Conservation (phyloP, 371 early-diverging fungal genomes). For the Mortierella sp. region DNA sequence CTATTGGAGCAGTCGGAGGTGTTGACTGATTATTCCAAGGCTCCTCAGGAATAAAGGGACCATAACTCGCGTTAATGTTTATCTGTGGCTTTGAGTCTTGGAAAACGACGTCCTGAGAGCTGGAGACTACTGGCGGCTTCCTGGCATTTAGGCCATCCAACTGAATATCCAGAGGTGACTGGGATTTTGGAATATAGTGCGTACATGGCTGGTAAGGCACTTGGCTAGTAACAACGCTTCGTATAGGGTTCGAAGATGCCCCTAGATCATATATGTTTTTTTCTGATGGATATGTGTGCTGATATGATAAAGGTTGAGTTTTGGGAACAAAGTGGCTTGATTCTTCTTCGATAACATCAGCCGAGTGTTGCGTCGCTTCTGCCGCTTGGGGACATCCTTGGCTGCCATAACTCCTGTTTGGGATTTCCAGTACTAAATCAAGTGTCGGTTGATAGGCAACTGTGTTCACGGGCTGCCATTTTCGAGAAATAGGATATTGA, state of each 20-base stretch:
- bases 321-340: not conserved
- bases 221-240: not conserved
- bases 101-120: not conserved
- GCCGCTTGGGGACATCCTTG: not conserved
- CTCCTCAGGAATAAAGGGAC: not conserved
- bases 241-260: not conserved
- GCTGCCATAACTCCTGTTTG: not conserved
- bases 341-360: not conserved
- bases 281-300: not conserved
- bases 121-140: not conserved
- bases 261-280: not conserved
- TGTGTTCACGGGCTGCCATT: not conserved
- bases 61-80: not conserved
- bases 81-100: not conserved
- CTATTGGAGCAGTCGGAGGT: not conserved
- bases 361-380: not conserved
- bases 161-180: not conserved
- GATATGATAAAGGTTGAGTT: not conserved
- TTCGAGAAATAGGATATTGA: not conserved
- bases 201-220: not conserved
- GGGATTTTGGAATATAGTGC: not conserved
- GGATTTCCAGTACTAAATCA: not conserved
- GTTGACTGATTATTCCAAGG: not conserved
- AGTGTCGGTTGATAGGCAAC: not conserved
- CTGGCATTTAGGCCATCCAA: too few species aligned